phyloP scores from a whole-genome alignment of 169 alveolate genomes.

The Theileria equi region DNA sequence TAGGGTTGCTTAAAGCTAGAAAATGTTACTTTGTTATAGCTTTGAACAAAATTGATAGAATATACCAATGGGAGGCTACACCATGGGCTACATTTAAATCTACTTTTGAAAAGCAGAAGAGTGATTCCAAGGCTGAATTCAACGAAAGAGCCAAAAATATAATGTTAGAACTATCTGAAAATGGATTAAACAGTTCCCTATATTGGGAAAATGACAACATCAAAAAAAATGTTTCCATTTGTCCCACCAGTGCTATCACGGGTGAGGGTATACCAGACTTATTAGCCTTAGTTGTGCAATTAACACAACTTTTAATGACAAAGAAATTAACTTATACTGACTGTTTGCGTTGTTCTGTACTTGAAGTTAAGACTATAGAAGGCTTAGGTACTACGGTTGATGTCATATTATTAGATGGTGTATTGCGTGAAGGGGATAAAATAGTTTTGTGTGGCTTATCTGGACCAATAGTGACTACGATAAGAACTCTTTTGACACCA shows the following conservation, averaged over 20 bases:
- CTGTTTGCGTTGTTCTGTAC: slow-evolving; percentile 92
- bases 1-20: slow-evolving; percentile 85
- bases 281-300: slow-evolving; percentile 86
- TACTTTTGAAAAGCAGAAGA: slow-evolving; percentile 82
- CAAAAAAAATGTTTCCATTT: slow-evolving; percentile 89
- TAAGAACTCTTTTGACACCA: slow-evolving; percentile 97
- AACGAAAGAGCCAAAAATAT: slow-evolving; percentile 75
- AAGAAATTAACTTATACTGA: slow-evolving; percentile 82
- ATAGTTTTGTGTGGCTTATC: slow-evolving; percentile 93
- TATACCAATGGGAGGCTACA: slow-evolving; percentile 90
- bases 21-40: slow-evolving; percentile 98
- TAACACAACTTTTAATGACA: slow-evolving; percentile 87
- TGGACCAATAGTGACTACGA: slow-evolving; percentile 95
- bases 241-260: slow-evolving; percentile 99
- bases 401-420: slow-evolving; percentile 96
- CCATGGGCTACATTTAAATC: slow-evolving; percentile 87
- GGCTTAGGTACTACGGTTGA: slow-evolving; percentile 99
- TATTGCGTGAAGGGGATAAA: slow-evolving; percentile 91
- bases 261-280: slow-evolving; percentile 99
- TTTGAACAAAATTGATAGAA: slow-evolving; percentile 96
- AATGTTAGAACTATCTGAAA: slow-evolving; percentile 89
- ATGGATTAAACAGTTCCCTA: slow-evolving; percentile 92
- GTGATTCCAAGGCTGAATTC: slow-evolving; percentile 85
- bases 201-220: slow-evolving; percentile 95
- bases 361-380: slow-evolving; percentile 93